Conservation (phyloP, 2,329 filamentous ascomycete genomes). For the Paecilomyces sp. region DNA sequence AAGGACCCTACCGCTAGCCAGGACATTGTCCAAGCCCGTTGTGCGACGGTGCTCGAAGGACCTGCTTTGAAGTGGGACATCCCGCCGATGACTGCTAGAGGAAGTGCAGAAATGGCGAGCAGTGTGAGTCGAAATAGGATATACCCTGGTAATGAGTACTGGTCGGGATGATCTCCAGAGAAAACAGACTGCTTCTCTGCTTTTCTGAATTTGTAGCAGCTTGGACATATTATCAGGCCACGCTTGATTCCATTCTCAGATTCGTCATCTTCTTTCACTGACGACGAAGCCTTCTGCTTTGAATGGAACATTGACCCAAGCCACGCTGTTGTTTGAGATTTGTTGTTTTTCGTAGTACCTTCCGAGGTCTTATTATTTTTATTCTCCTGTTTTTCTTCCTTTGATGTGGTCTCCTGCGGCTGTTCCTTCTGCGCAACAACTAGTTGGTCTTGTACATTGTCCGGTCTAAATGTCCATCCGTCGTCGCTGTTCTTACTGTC, state of each 20-base stretch:
- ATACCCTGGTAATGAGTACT: slow-evolving; percentile 3
- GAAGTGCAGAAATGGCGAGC: slow-evolving; percentile 8
- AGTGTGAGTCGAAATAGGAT: slow-evolving; percentile 5
- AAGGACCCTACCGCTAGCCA: slow-evolving; percentile 14
- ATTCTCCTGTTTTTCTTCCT: background rate
- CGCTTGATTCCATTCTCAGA: background rate
- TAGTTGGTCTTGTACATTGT: background rate
- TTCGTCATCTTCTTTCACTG: background rate
- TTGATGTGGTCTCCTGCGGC: background rate
- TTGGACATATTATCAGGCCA: background rate
- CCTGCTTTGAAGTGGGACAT: slow-evolving; percentile 16
- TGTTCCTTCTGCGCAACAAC: background rate
- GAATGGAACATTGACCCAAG: background rate
- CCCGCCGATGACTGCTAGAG: slow-evolving; percentile 16
- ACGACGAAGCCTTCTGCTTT: background rate
- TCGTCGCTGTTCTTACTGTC: background rate
- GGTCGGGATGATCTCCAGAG: background rate
- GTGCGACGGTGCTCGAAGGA: slow-evolving; percentile 13
- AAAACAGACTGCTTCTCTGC: background rate
- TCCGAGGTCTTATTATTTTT: background rate
- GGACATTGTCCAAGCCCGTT: slow-evolving; percentile 15
- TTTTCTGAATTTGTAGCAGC: background rate
- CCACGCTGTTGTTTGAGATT: background rate
- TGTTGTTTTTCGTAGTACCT: background rate
- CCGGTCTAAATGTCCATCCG: background rate